phyloP scores from a whole-genome alignment of 768 basidiomycete genomes.

The Lactarius sp. region DNA sequence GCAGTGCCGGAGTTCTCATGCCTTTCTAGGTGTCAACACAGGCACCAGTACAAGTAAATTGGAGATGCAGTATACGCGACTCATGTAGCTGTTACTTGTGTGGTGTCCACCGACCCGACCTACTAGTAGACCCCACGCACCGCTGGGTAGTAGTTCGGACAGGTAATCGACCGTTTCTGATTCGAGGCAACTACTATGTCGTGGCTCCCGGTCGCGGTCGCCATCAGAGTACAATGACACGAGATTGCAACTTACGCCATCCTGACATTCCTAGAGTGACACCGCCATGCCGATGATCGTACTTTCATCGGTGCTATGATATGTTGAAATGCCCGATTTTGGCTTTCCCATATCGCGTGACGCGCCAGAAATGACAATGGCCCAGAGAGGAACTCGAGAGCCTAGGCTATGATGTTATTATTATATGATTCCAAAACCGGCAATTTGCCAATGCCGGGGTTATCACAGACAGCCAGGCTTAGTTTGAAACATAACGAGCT shows the following conservation, averaged over 20 bases:
- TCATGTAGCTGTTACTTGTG: not conserved
- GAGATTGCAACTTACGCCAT: not conserved
- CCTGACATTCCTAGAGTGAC: not conserved
- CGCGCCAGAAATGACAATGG: too few relatives aligned
- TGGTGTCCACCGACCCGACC: not conserved
- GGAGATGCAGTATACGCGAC: not conserved
- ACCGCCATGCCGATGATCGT: not conserved
- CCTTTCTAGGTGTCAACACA: not conserved
- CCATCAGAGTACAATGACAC: not conserved
- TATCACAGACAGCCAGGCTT: not conserved
- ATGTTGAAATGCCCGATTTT: too few relatives aligned
- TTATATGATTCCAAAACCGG: not conserved
- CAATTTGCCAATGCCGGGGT: not conserved
- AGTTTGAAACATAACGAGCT: not conserved
- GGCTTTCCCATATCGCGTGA: too few relatives aligned
- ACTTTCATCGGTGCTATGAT: not conserved
- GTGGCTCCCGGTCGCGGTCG: too few relatives aligned
- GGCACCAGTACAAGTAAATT: not conserved
- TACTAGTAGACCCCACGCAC: too few relatives aligned
- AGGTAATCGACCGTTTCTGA: too few relatives aligned
- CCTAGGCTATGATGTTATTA: too few relatives aligned
- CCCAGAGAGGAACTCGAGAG: not conserved
- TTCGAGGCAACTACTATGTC: too few relatives aligned
- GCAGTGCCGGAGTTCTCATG: not conserved
- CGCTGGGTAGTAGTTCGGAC: too few relatives aligned